Conservation (phyloP, 768 basidiomycete genomes). For the Suillus subluteus region DNA sequence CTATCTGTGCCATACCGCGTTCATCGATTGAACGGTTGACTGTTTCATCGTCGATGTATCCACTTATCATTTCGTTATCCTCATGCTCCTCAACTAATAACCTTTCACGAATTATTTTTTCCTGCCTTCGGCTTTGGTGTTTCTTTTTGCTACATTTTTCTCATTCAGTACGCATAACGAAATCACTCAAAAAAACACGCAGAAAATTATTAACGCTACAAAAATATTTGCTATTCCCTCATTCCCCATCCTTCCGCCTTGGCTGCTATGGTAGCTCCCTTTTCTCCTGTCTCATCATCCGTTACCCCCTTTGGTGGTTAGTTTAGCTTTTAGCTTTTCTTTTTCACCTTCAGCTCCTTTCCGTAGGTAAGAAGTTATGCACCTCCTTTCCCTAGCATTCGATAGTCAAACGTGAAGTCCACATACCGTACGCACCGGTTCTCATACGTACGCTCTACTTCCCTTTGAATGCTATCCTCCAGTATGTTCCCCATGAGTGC, state of each 20-base stretch:
- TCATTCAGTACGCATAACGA: slow-evolving; percentile 32
- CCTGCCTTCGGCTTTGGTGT: slow-evolving; percentile 36
- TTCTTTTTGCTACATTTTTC: slow-evolving; percentile 43
- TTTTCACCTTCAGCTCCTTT: slow-evolving; percentile 25
- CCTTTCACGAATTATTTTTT: slow-evolving; percentile 39
- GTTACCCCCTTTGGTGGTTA: slow-evolving; percentile 29
- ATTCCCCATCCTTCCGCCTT: slow-evolving; percentile 21
- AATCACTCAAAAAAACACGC: slow-evolving; percentile 39
- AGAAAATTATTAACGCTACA: slow-evolving; percentile 44
- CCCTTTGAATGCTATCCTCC: slow-evolving; percentile 2
- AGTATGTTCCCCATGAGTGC: not conserved
- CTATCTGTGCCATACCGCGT: slow-evolving; percentile 34
- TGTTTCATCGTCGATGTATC: slow-evolving; percentile 36
- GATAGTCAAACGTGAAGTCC: slow-evolving; percentile 14
- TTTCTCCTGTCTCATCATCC: slow-evolving; percentile 2
- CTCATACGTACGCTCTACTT: not conserved
- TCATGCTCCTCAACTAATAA: slow-evolving; percentile 39
- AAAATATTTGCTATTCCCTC: slow-evolving; percentile 47
- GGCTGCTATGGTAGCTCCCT: slow-evolving; percentile 2
- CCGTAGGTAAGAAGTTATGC: slow-evolving; percentile 54
- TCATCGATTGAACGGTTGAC: slow-evolving; percentile 42
- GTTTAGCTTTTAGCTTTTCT: slow-evolving; percentile 23
- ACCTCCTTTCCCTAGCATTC: slow-evolving; percentile 8
- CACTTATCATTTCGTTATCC: slow-evolving; percentile 32
- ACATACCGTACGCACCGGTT: not conserved